These are phyloP conservation scores for Dothidotthia symphoricarpi DNA, from an alignment of 2,329 filamentous ascomycete species.

Conservation along the genomic window DNA sequence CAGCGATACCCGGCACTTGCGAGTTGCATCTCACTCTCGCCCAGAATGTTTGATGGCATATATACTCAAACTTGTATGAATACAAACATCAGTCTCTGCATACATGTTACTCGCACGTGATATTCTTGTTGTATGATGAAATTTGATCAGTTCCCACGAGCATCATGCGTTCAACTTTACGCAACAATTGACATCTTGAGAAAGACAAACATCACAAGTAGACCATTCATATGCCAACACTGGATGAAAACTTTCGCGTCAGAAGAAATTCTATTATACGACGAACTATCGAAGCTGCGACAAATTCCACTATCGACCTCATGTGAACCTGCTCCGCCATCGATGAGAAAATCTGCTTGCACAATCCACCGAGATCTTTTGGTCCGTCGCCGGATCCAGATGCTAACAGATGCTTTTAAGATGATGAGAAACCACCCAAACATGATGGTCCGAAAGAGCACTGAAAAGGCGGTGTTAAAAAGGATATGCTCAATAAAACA, in stretches of 20 bases:
- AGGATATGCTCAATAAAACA: constrained; percentile 21
- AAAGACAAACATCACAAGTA: not conserved
- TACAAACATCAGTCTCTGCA: too few species aligned
- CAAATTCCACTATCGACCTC: constrained; percentile 23
- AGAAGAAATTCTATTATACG: constrained; percentile 27
- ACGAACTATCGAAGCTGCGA: constrained; percentile 28
- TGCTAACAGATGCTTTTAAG: constrained; percentile 31
- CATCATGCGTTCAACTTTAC: not conserved
- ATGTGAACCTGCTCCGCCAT: constrained; percentile 25
- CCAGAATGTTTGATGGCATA: not conserved
- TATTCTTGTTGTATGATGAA: too few species aligned
- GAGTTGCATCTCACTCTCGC: not conserved
- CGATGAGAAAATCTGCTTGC: constrained; percentile 27
- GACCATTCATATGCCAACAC: too few species aligned
- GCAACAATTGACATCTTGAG: not conserved
- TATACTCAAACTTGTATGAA: not conserved
- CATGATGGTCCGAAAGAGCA: constrained; percentile 10
- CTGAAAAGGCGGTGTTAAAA: constrained; percentile 14
- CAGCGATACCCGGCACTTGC: constrained; percentile 17
- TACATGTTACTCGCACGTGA: too few species aligned
- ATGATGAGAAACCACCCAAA: constrained; percentile 20
- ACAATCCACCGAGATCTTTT: constrained; percentile 27
- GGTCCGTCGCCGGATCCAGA: constrained; percentile 15
- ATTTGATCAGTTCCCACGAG: too few species aligned
- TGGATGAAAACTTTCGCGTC: not conserved